Percentiles rank a stretch among this genome's conserved stretches.
Conservation (phyloP, 2,329 filamentous ascomycete species). For the Fusarium foetens region DNA sequence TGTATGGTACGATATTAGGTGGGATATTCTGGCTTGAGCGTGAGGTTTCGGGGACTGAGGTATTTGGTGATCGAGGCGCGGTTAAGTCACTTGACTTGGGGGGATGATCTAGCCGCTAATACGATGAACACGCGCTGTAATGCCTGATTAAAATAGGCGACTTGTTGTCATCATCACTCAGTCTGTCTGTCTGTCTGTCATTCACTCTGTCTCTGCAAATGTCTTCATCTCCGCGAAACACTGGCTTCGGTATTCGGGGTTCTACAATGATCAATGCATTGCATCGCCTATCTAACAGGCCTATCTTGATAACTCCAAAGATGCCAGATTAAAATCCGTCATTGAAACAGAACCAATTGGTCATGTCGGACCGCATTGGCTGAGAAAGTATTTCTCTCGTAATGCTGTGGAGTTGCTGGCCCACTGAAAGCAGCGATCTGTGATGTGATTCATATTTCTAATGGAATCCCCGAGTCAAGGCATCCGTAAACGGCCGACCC, state of each 20-base stretch:
- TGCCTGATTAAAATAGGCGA: background rate
- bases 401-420: constrained; percentile 19
- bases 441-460: constrained; percentile 30
- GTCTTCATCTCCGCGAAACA: background rate
- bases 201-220: background rate
- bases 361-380: constrained; percentile 22
- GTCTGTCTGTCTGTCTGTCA: background rate
- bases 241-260: constrained; percentile 24
- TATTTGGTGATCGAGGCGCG: constrained; percentile 10
- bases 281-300: constrained; percentile 32
- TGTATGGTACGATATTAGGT: constrained; percentile 15
- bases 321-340: constrained; percentile 25
- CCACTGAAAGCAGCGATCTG: constrained; percentile 18
- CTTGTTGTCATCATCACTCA: background rate
- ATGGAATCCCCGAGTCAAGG: constrained; percentile 26
- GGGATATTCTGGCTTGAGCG: background rate
- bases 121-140: background rate
- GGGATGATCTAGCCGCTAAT: background rate
- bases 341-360: constrained; percentile 35
- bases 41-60: background rate
- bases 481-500: constrained; percentile 26
- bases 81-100: constrained; percentile 18
- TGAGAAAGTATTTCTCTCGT: constrained; percentile 12
- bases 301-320: constrained; percentile 24
- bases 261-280: constrained; percentile 18